Evolutionary conservation across 306 rosid genomes (phyloP).

Genomic region (Senna siamea): DNA sequence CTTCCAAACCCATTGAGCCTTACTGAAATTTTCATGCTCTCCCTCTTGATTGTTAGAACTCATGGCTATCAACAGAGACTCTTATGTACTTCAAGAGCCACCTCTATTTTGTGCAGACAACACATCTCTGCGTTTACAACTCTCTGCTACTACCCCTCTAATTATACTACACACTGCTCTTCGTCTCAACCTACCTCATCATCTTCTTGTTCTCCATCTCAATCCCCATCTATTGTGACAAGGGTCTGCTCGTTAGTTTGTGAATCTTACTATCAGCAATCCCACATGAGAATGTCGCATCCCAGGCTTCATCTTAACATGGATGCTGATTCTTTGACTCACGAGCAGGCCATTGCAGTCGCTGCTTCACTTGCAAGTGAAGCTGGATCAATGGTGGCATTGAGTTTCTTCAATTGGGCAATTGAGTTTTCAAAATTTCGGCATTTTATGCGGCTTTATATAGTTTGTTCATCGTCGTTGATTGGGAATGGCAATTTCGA

Average conservation of each 20-base stretch:
- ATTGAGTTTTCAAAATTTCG: conserved; percentile 63
- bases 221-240: conserved; percentile 53
- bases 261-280: conserved; percentile 57
- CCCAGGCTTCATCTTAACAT: conserved; percentile 59
- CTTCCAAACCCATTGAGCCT: background rate
- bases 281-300: conserved; percentile 47
- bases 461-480: conserved; percentile 63
- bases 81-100: conserved; percentile 9
- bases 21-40: conserved; percentile 40
- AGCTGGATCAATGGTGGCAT: conserved; percentile 76
- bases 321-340: conserved; percentile 55
- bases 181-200: conserved; percentile 32
- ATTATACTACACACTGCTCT: conserved; percentile 16
- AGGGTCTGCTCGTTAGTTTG: conserved; percentile 60
- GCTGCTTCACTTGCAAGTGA: conserved; percentile 76
- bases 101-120: conserved; percentile 25
- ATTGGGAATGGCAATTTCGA: conserved; percentile 61
- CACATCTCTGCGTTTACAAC: conserved; percentile 31
- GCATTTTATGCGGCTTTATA: conserved; percentile 69
- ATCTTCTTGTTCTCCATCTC: conserved; percentile 24
- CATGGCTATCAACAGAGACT: conserved; percentile 48
- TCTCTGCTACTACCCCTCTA: conserved; percentile 36
- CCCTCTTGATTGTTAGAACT: conserved; percentile 45
- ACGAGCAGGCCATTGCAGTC: conserved; percentile 64
- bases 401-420: conserved; percentile 82